Conservation (phyloP, 1,284 basidiomycete species). For the Puccinia polysora region DNA sequence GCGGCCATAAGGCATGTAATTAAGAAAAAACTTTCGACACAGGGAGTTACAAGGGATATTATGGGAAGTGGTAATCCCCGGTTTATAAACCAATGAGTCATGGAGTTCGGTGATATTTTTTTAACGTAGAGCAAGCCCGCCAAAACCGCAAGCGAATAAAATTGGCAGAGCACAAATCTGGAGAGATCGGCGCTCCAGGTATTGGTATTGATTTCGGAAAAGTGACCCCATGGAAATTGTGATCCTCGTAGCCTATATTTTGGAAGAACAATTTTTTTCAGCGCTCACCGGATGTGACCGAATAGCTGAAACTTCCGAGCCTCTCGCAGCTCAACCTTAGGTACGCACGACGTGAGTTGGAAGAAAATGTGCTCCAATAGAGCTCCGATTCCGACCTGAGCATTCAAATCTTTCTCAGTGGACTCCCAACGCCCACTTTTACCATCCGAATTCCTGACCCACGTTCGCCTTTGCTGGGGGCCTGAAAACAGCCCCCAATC, state of each 20-base stretch:
- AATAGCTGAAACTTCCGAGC: background rate
- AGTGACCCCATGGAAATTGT: constrained; percentile 29
- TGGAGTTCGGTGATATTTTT: background rate
- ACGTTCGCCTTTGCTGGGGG: constrained; percentile 4
- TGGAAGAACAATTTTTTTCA: background rate
- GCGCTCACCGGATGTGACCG: background rate
- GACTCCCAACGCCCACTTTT: constrained; percentile 1
- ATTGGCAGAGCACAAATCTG: background rate
- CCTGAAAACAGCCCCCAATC: constrained; percentile 29
- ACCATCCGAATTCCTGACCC: background rate
- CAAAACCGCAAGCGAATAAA: background rate
- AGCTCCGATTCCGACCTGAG: background rate
- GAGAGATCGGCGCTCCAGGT: background rate
- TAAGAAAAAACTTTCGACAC: background rate
- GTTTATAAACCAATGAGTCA: background rate
- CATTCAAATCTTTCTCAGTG: constrained; percentile 1
- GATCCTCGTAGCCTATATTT: constrained; percentile 19
- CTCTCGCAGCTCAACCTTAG: no score
- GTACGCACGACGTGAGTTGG: constrained; percentile 14
- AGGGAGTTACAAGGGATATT: background rate
- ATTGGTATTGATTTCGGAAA: constrained; percentile 4
- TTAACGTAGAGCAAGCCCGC: background rate
- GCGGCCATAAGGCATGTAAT: background rate
- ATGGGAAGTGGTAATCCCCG: background rate
- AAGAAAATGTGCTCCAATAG: constrained; percentile 2